Evolutionary conservation across 1,284 basidiomycete species (phyloP), one percentile per base, ranked within the genome.

Genomic region (Phellopilus nigrolimitatus): DNA sequence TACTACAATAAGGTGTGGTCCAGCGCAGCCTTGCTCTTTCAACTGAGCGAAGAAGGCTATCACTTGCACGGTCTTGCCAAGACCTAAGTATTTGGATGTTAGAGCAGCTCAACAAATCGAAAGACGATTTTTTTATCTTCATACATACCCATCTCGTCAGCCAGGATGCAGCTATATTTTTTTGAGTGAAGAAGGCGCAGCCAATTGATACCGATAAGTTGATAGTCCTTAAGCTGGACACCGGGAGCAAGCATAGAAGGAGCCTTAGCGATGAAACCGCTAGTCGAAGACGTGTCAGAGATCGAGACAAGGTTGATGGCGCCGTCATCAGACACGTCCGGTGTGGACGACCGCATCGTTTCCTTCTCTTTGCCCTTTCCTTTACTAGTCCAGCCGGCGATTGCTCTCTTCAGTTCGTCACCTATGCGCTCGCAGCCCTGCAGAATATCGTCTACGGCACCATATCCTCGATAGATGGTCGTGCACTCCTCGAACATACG

Each of bases 41-140:
- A 98, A 75, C 59, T 90, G 79, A 1, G 95, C 90, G 51, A 99
- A 80, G 72, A 99, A 97, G 48, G 93, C 88, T 62, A 99, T 98
- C 49, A 99, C 95, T 70, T 99, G 95, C 21, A 94, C 89, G 1
- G 95, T 99, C 75, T 99, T 99, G 25, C 97, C 97, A 52, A 99
- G 82, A 62, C 94, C 91, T 92, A 60, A 27, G 31, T 39, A 38
- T 17, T 31, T 47, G 6, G n/a, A 9, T n/a, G 6, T 3, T 3
- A 12, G 10, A 33, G 31, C 8, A 58, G 36, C 42, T 59, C 51
- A 53, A 48, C 7, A 43, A 52, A 37, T 51, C 24, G 47, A 19
- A 41, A 43, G 39, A 43, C 46, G n/a, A 19, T n/a, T 27, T 30
- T 24, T 19, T 21, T 22, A 47, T 10, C 44, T 48, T 46, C 47